Base-by-base conservation (phyloP, 202 grass and related monocot genomes). In the Panicum hallii region DNA sequence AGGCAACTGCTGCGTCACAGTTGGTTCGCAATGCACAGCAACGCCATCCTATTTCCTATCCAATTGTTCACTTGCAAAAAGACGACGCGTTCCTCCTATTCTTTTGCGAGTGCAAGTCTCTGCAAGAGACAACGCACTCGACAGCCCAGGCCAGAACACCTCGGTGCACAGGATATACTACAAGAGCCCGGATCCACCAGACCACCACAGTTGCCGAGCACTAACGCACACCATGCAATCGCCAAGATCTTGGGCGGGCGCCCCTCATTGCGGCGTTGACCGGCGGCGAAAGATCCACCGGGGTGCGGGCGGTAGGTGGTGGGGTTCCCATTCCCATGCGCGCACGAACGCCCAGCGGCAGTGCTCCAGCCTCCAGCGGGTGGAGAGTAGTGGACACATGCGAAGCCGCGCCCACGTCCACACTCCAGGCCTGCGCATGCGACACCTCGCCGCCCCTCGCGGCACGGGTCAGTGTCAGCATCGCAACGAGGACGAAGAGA, bases 201-300 rank as follows among this genome's bases (percentile, higher is more conserved):
- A 16, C 12, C 61, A 62, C 58, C 23, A 55, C 17, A 16, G 13
- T 13, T 22, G 8, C 54, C 22, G 1, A 62, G 58, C 58, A 62
- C 20, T 22, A 57, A 8, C 36, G 36, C 36, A 4, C 36, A 38
- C 36, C 36, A 38, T 11, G 57, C 57, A 11, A 11, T 53, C 5
- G 36, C 36, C 36, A 38, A 38, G 36, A 38, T 38, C 36, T 4
- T 38, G 36, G 4, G 36, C 36, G 36, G 36, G 36, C 36, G 23
- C 23, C 58, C 58, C 64, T 76, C 54, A 44, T 76, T 26, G 53
- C 74, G 54, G 60, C 60, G 60, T 79, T 79, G 76, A 79, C 60
- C 15, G 3, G 41, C 54, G 22, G 54, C 44, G 43, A 52, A 15
- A 41, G 76, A 64, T 19, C 22, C 15, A 11, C 19, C 34, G 13